Evolutionary conservation across 129 eudicot species (phyloP).

Genomic region (Helianthus tuberosus): DNA sequence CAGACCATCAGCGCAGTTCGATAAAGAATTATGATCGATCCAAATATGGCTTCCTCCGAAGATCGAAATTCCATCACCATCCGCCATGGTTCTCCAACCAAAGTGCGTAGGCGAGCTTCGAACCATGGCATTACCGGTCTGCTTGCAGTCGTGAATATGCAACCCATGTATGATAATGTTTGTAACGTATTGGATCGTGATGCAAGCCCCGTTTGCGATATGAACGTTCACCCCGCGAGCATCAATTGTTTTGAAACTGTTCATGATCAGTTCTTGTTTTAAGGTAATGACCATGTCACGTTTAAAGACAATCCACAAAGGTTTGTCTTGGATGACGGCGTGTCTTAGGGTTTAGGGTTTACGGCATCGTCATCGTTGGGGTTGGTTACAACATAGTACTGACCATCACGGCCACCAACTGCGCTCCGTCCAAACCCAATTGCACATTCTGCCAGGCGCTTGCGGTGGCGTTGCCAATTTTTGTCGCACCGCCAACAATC

Average conservation of each 20-base stretch:
- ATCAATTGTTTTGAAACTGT: constrained; percentile 92
- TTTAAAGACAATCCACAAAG: constrained; percentile 83
- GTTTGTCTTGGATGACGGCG: constrained; percentile 86
- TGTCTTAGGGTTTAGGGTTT: constrained; percentile 72
- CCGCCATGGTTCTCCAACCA: constrained; percentile 83
- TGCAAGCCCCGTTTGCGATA: constrained; percentile 81
- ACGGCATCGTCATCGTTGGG: constrained; percentile 71
- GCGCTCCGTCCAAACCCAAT: constrained; percentile 90
- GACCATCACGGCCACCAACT: constrained; percentile 85
- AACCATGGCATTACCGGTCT: constrained; percentile 83
- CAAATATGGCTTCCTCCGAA: constrained; percentile 85
- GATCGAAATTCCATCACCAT: constrained; percentile 78
- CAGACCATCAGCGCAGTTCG: constrained; percentile 82
- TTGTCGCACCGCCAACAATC: constrained; percentile 91
- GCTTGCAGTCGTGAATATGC: constrained; percentile 78
- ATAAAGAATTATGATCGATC: constrained; percentile 78
- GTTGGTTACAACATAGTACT: constrained; percentile 63
- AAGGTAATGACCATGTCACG: constrained; percentile 81
- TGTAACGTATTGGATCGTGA: constrained; percentile 72
- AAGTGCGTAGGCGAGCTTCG: constrained; percentile 75
- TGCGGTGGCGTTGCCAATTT: constrained; percentile 68
- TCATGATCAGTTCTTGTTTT: constrained; percentile 87
- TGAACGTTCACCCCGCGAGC: constrained; percentile 83
- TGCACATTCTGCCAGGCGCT: constrained; percentile 76
- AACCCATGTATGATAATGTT: constrained; percentile 84